Conservation (phyloP, 371 early-diverging fungal species). For the Zychaea mexicana region DNA sequence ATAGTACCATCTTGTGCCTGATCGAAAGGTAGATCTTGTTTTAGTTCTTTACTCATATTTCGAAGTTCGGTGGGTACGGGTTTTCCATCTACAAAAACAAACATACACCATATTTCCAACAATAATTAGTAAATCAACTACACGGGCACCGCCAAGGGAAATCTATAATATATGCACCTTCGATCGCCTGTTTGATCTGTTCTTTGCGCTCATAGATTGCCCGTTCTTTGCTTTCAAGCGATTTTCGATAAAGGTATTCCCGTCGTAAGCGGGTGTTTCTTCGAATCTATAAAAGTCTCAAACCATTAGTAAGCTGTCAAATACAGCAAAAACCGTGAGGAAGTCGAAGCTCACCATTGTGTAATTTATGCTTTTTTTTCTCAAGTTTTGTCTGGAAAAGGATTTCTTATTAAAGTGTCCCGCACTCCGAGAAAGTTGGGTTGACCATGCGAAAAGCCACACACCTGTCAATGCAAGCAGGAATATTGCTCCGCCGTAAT, state of each 20-base stretch:
- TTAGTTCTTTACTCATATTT: constrained; percentile 73
- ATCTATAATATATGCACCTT: constrained; percentile 64
- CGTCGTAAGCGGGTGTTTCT: constrained; percentile 82
- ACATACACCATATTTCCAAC: no score
- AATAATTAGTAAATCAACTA: not conserved
- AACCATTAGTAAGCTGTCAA: no score
- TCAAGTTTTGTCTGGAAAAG: no score
- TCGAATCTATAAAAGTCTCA: constrained; percentile 81
- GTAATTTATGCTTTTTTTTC: no score
- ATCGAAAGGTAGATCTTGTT: constrained; percentile 84
- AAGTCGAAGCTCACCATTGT: no score
- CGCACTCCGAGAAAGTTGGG: no score
- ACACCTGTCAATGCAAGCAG: no score
- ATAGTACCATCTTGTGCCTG: constrained; percentile 79
- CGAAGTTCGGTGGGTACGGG: constrained; percentile 83
- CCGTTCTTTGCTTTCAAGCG: constrained; percentile 88
- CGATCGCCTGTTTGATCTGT: constrained; percentile 88
- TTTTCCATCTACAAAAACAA: constrained; percentile 93
- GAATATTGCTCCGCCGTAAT: no score
- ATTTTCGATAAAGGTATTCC: constrained; percentile 96
- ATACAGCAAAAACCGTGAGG: no score
- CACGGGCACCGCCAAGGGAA: not conserved
- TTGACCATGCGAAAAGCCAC: no score
- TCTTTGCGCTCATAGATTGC: constrained; percentile 93
- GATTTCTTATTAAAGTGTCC: no score